Conservation (phyloP, 352 stramenopile genomes). For the Phytophthora vignae region DNA sequence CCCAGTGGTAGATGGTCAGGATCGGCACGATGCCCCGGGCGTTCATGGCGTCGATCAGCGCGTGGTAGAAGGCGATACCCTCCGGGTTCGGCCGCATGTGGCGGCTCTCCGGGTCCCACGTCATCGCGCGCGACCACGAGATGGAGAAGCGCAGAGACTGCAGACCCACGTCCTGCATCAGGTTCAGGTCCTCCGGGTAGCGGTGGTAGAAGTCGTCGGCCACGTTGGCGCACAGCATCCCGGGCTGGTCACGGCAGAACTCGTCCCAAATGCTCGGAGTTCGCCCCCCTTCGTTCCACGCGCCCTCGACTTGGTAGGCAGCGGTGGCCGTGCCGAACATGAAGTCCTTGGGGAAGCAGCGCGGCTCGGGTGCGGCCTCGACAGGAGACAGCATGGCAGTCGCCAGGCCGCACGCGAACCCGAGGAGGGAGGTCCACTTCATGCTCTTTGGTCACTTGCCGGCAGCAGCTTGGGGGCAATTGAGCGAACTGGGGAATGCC, state of each 20-base stretch:
- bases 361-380: conserved; percentile 9
- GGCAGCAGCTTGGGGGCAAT: conserved; percentile 1
- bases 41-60: conserved; percentile 35
- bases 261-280: conserved; percentile 38
- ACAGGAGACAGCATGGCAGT: conserved; percentile 1
- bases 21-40: conserved; percentile 30
- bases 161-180: conserved; percentile 88
- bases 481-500: conserved; percentile 15
- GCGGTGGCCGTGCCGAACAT: conserved; percentile 38
- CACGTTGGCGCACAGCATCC: conserved; percentile 82
- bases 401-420: conserved; percentile 7
- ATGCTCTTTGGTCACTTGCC: conserved; percentile 3
- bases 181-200: conserved; percentile 82
- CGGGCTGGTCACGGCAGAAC: conserved; percentile 40
- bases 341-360: conserved; percentile 38
- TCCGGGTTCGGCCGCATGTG: conserved; percentile 35
- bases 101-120: conserved; percentile 24
- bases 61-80: conserved; percentile 43
- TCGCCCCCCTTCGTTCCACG: conserved; percentile 28
- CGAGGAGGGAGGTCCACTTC: conserved; percentile 17
- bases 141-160: conserved; percentile 80
- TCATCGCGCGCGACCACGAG: conserved; percentile 41
- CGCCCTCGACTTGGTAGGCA: conserved; percentile 37
- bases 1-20: conserved; percentile 39
- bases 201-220: conserved; percentile 92